phyloP scores from a whole-genome alignment of 2,329 filamentous ascomycete species.

The Venturia pyrina region DNA sequence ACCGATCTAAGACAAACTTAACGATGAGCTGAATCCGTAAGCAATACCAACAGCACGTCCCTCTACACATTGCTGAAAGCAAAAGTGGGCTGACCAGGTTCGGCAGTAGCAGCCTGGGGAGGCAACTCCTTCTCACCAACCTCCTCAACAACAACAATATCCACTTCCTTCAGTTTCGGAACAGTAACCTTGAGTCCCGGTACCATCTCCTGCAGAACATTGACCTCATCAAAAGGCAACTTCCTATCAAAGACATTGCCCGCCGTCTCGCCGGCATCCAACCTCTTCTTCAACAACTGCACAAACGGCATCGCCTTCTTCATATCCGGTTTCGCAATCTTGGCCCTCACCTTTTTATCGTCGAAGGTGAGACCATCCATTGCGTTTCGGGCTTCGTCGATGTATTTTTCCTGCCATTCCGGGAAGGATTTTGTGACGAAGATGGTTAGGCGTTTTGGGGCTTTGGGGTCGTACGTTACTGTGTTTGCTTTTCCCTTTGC shows the following conservation, averaged over 20 bases:
- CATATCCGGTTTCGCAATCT: constrained; percentile 78
- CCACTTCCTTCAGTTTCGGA: constrained; percentile 56
- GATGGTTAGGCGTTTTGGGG: constrained; percentile 78
- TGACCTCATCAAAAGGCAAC: constrained; percentile 75
- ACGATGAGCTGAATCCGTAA: too few relatives aligned
- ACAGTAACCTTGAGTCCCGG: constrained; percentile 67
- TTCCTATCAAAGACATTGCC: constrained; percentile 70
- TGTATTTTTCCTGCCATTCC: constrained; percentile 83
- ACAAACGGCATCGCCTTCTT: constrained; percentile 99
- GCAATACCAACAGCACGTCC: too few relatives aligned
- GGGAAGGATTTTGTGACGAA: constrained; percentile 74
- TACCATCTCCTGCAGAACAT: constrained; percentile 67
- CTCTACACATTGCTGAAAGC: constrained; percentile 11
- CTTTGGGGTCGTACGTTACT: constrained; percentile 71
- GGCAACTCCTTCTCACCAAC: constrained; percentile 48
- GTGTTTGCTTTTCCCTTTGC: constrained; percentile 94
- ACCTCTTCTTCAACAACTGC: constrained; percentile 72
- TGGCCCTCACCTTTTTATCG: constrained; percentile 70
- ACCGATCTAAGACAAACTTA: too few relatives aligned
- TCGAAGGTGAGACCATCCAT: constrained; percentile 59
- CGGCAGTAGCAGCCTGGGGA: constrained; percentile 1
- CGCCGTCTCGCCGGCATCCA: constrained; percentile 57
- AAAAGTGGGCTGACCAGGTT: constrained; percentile 12
- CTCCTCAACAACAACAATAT: constrained; percentile 56
- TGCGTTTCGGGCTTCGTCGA: constrained; percentile 64